phyloP scores from a whole-genome alignment of 2,329 filamentous ascomycete genomes.

The Ophiostoma quercus region DNA sequence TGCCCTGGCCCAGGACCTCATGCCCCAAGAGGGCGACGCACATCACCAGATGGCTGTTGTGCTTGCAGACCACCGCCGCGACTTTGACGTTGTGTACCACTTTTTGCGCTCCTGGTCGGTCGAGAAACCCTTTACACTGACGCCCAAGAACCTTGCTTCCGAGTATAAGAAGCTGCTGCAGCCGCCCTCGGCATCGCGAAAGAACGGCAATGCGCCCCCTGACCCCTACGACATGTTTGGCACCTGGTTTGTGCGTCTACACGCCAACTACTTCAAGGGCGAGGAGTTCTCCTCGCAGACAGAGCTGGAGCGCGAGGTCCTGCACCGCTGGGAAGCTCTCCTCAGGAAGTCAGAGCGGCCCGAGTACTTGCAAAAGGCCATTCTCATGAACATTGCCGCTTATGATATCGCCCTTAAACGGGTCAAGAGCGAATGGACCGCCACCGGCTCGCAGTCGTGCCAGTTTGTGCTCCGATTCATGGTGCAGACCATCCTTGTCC shows the following conservation, averaged over 20 bases:
- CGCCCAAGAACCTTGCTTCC: conserved; percentile 68
- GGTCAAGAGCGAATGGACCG: conserved; percentile 50
- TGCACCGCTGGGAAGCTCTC: conserved; percentile 69
- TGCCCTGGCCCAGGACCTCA: conserved; percentile 69
- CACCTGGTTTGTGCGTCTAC: conserved; percentile 79
- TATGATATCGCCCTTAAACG: conserved; percentile 62
- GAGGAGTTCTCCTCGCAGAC: conserved; percentile 67
- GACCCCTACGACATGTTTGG: conserved; percentile 60
- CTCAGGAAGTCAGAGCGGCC: conserved; percentile 64
- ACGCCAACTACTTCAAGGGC: conserved; percentile 77
- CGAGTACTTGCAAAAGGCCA: conserved; percentile 67
- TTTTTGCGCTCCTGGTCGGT: conserved; percentile 78
- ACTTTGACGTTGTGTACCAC: conserved; percentile 77
- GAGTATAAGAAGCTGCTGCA: conserved; percentile 61
- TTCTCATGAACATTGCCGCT: conserved; percentile 79
- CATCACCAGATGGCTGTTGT: conserved; percentile 91
- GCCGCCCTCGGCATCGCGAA: conserved; percentile 29
- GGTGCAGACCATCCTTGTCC: conserved; percentile 65
- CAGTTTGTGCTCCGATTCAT: conserved; percentile 72
- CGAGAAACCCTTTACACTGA: conserved; percentile 67
- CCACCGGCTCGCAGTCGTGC: conserved; percentile 44
- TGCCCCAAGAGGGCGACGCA: conserved; percentile 72
- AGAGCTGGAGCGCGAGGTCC: conserved; percentile 79
- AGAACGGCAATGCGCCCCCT: conserved; percentile 36
- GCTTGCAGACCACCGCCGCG: conserved; percentile 67